Conservation (phyloP, 2,329 filamentous ascomycete species). For the Aspergillus sp. region DNA sequence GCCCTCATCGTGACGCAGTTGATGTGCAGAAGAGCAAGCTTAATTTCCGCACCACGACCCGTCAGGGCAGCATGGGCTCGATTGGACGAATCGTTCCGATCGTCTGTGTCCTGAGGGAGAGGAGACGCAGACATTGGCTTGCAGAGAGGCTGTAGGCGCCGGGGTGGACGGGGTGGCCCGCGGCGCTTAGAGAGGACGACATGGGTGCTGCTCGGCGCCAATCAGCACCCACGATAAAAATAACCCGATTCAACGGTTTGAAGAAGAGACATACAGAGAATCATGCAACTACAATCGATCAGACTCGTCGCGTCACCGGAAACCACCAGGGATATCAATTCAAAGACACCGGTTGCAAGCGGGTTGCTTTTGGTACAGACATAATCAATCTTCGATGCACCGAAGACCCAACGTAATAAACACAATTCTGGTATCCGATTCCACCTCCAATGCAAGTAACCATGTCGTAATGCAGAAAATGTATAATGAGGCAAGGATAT, state of each 20-base stretch:
- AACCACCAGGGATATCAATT: no score
- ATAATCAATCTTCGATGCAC: background rate
- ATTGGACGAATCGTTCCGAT: background rate
- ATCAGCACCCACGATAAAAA: background rate
- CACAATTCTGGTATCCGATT: background rate
- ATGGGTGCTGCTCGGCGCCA: no score
- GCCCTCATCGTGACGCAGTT: background rate
- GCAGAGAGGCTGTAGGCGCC: background rate
- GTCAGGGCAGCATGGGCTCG: background rate
- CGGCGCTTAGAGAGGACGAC: background rate
- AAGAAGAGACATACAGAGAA: no score
- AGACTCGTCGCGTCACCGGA: no score
- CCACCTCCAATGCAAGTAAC: background rate
- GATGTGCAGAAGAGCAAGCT: background rate
- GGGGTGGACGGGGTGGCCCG: background rate
- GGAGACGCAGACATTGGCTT: background rate
- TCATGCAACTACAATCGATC: no score
- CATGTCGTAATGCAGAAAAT: conserved; percentile 10
- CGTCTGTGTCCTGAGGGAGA: no score
- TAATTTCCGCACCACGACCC: background rate
- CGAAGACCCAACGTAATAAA: background rate
- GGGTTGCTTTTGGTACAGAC: background rate
- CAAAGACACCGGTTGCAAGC: no score
- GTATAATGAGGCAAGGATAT: conserved; percentile 5
- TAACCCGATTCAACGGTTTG: background rate